Percentiles rank a stretch among this genome's conserved stretches.
These are phyloP conservation scores for Benincasa hispida DNA, from an alignment of 306 rosid genomes.

Conservation along the genomic window DNA sequence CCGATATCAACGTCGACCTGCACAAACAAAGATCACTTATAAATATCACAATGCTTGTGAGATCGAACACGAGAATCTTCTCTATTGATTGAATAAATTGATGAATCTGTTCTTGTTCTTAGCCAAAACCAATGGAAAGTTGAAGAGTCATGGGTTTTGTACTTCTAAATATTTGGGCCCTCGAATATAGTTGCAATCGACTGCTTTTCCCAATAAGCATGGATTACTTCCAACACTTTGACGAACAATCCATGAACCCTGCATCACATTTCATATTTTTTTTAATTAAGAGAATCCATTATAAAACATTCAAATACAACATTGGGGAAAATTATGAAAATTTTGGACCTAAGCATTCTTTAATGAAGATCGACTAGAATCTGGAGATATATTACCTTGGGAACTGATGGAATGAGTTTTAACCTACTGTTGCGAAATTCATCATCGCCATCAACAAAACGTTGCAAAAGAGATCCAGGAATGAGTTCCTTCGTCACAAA, in stretches of 20 bases:
- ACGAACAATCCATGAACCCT: slow-evolving; percentile 99
- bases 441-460: slow-evolving; percentile 95
- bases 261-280: slow-evolving; percentile 17
- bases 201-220: slow-evolving; percentile 96
- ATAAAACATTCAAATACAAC: not conserved
- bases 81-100: not conserved
- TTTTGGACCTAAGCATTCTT: not conserved
- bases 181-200: slow-evolving; percentile 90
- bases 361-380: not conserved
- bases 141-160: slow-evolving; percentile 2
- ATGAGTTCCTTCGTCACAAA: slow-evolving; percentile 73
- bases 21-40: slow-evolving; percentile 10
- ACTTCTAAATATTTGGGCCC: slow-evolving; percentile 90
- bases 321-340: not conserved
- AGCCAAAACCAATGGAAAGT: not conserved
- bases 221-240: slow-evolving; percentile 99
- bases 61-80: slow-evolving; percentile 8
- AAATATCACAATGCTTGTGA: not conserved
- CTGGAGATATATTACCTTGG: slow-evolving; percentile 49
- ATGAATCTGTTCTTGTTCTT: not conserved
- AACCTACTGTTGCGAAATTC: slow-evolving; percentile 94
- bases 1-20: slow-evolving; percentile 99
- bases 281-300: not conserved
- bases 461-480: slow-evolving; percentile 89
- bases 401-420: slow-evolving; percentile 96